phyloP scores from a whole-genome alignment of 116 monocot genomes.

The Thalassia testudinum region DNA sequence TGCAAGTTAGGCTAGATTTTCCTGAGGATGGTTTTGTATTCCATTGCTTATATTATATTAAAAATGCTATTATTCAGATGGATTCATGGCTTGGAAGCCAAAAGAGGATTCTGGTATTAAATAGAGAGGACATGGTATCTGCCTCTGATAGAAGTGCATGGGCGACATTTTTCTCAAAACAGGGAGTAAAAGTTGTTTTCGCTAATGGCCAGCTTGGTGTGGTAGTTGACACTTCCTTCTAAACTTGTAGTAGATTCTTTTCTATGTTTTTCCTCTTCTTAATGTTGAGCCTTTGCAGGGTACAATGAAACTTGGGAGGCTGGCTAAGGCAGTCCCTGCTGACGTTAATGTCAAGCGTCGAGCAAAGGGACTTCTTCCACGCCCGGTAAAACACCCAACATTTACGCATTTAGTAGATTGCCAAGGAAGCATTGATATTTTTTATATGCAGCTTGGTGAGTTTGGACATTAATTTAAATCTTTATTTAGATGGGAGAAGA shows the following conservation, averaged over 20 bases:
- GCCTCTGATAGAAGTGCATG: conserved; percentile 79
- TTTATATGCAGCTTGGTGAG: too few relatives aligned
- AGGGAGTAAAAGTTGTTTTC: conserved; percentile 71
- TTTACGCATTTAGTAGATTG: too few relatives aligned
- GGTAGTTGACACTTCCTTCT: conserved; percentile 31
- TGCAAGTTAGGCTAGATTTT: not conserved
- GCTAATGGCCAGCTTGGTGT: conserved; percentile 89
- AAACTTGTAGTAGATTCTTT: not conserved
- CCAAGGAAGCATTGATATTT: too few relatives aligned
- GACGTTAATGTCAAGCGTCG: conserved; percentile 69
- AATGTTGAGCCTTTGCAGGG: conserved; percentile 36
- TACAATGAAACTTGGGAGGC: conserved; percentile 79
- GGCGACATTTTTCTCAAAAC: conserved; percentile 77
- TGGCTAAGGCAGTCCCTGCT: conserved; percentile 73
- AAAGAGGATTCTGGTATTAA: conserved; percentile 80
- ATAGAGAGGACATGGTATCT: conserved; percentile 98
- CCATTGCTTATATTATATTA: too few relatives aligned
- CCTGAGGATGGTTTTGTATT: not conserved
- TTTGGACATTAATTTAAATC: too few relatives aligned
- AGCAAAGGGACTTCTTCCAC: conserved; percentile 89
- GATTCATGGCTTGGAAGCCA: conserved; percentile 91
- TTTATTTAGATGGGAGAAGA: too few relatives aligned
- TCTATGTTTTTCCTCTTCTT: not conserved
- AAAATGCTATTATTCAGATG: conserved; percentile 52
- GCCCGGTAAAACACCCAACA: conserved; percentile 33